These are phyloP conservation scores for Delitschia confertaspora DNA, from an alignment of 495 filamentous ascomycete genomes.

Conservation along the genomic window DNA sequence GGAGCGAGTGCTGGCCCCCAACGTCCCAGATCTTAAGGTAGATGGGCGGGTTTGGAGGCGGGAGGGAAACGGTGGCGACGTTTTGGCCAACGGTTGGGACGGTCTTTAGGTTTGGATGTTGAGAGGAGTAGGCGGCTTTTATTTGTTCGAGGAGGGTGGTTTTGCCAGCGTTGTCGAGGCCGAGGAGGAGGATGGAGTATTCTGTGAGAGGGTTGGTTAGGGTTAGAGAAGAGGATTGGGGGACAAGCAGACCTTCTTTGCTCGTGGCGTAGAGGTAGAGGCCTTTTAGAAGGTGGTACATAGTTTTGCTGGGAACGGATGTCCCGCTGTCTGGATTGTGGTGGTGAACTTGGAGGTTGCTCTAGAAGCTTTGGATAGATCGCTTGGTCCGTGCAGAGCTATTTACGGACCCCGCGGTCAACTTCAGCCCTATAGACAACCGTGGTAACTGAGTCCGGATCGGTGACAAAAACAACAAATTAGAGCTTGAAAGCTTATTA, in stretches of 20 bases:
- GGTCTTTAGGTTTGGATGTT: conserved; percentile 50
- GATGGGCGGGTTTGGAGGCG: conserved; percentile 86
- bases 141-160: conserved; percentile 96
- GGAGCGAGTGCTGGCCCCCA: conserved; percentile 80
- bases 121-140: conserved; percentile 59
- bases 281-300: conserved; percentile 96
- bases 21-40: conserved; percentile 99
- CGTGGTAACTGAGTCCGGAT: too few relatives aligned
- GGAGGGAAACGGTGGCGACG: conserved; percentile 76
- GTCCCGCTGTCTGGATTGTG: too few relatives aligned
- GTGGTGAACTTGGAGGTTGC: too few relatives aligned
- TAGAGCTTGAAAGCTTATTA: too few relatives aligned
- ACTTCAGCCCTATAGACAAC: too few relatives aligned
- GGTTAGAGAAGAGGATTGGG: background rate
- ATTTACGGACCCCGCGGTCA: too few relatives aligned
- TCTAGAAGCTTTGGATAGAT: too few relatives aligned
- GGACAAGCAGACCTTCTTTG: conserved; percentile 63
- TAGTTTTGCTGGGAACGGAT: too few relatives aligned
- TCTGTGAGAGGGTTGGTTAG: conserved; percentile 43
- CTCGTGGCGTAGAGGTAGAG: conserved; percentile 89
- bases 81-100: conserved; percentile 98
- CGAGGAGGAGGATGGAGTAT: conserved; percentile 94
- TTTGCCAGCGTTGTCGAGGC: conserved; percentile 96
- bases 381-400: too few relatives aligned
- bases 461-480: too few relatives aligned